Base-by-base conservation (phyloP, 495 filamentous ascomycete species). In the Penicillium silybi region DNA sequence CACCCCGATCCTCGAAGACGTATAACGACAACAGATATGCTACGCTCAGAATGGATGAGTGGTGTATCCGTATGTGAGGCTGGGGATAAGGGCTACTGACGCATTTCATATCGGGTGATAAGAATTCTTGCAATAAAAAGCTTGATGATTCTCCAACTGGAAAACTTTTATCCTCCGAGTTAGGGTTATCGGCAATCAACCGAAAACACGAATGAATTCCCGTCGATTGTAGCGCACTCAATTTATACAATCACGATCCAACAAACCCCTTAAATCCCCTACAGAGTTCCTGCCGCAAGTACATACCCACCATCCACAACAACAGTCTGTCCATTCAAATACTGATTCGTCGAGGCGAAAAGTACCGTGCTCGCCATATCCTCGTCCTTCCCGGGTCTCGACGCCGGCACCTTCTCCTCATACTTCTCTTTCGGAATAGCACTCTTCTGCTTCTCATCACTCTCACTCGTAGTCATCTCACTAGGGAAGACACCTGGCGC, bases 311-410 rank as follows among this genome's bases (percentile, higher is more conserved):
- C 86, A 65, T 89, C 84, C 20, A 89, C 84, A 0, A 80, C 75
- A 18, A 89, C 57, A 0, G 73, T 83, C 70, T 87, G 80, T 1
- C 86, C 87, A 61, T 87, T 88, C 15, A 89, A 56, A 46, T 89
- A 90, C 71, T 87, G 84, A 52, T 88, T 89, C 4, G 73, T 76
- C 9, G 71, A 80, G 9, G 79, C 63, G 54, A 83, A 85, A 17
- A 90, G 63, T 15, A 88, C 72, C 4, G 84, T 73, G 62, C 77
- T 77, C 0, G 82, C 86, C 86, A 90, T 91, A 60, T 90, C 88
- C 29, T 82, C 71, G 62, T 90, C 88, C 32, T 80, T 81, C 0
- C 87, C 87, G 0, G 85, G 84, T 8, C 88, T 64, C 1, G 65
- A 57, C 0, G 80, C 78, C 0, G 86, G 85, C 4, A 88, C 71